These are phyloP conservation scores for Clitopilus hobsonii DNA, from an alignment of 768 basidiomycete species.

Conservation along the genomic window DNA sequence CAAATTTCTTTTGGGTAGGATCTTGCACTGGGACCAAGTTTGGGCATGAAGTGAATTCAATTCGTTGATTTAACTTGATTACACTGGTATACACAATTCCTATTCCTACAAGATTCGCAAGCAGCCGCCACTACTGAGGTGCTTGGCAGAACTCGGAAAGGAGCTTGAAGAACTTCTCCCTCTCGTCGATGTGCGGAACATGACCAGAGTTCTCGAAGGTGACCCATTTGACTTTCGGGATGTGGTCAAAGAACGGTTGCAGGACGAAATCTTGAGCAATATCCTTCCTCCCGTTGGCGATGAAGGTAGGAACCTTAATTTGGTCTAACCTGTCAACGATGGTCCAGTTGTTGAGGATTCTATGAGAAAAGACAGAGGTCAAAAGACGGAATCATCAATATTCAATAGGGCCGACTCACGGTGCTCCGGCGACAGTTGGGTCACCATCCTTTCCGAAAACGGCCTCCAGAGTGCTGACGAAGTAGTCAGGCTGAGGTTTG, in stretches of 20 bases:
- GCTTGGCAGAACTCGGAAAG: not conserved
- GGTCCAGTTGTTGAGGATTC: conserved; percentile 40
- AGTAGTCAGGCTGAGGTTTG: conserved; percentile 38
- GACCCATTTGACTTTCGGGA: conserved; percentile 41
- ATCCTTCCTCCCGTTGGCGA: conserved; percentile 38
- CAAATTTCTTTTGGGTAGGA: too few relatives aligned
- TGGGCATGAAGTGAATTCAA: too few relatives aligned
- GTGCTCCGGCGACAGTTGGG: conserved; percentile 41
- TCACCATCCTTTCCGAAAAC: conserved; percentile 29
- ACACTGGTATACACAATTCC: too few relatives aligned
- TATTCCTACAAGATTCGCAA: not conserved
- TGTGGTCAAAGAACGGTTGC: conserved; percentile 29
- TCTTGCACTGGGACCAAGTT: too few relatives aligned
- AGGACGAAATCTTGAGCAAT: conserved; percentile 32
- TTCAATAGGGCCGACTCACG: conserved; percentile 26
- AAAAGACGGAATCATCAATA: conserved; percentile 40
- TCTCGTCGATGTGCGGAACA: not conserved
- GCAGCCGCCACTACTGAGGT: not conserved
- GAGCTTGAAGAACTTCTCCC: not conserved
- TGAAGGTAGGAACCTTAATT: conserved; percentile 33
- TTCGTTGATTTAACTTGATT: too few relatives aligned
- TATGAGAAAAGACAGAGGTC: conserved; percentile 31
- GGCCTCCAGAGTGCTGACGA: conserved; percentile 25
- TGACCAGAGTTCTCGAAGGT: conserved; percentile 23
- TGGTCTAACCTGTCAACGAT: conserved; percentile 38